These are phyloP conservation scores for Alternaria gansuensis DNA, from an alignment of 2,329 filamentous ascomycete genomes.

Conservation along the genomic window DNA sequence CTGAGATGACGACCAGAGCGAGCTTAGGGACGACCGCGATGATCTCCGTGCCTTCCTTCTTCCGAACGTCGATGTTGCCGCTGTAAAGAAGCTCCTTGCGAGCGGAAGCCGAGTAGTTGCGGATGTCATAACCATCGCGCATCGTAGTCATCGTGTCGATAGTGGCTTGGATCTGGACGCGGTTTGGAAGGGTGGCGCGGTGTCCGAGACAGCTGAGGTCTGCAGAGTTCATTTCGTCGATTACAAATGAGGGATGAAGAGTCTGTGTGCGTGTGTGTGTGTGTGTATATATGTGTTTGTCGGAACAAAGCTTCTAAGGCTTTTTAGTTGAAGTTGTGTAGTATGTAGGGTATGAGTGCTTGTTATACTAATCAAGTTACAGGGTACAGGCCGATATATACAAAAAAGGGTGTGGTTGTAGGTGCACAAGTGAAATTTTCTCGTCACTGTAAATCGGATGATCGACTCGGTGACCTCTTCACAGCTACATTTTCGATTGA, in stretches of 20 bases:
- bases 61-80: neutral
- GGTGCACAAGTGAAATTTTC: neutral
- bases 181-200: neutral
- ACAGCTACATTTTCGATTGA: neutral
- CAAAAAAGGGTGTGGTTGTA: too few relatives aligned
- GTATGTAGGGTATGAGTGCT: neutral
- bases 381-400: too few relatives aligned
- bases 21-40: conserved; percentile 1
- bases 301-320: neutral
- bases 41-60: neutral
- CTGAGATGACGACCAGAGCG: conserved; percentile 5
- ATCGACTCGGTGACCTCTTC: neutral
- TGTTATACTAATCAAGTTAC: too few relatives aligned
- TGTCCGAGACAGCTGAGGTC: neutral
- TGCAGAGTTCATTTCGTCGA: neutral
- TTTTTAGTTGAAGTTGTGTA: neutral
- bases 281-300: neutral
- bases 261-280: neutral
- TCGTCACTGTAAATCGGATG: neutral
- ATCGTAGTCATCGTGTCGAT: neutral
- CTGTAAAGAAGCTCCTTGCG: conserved; percentile 1
- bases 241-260: neutral
- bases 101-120: neutral
- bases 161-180: neutral
- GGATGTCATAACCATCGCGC: conserved; percentile 2